Base-by-base conservation (phyloP, 192 early-diverging fungal genomes). In the Lunasporangiospora selenospora region DNA sequence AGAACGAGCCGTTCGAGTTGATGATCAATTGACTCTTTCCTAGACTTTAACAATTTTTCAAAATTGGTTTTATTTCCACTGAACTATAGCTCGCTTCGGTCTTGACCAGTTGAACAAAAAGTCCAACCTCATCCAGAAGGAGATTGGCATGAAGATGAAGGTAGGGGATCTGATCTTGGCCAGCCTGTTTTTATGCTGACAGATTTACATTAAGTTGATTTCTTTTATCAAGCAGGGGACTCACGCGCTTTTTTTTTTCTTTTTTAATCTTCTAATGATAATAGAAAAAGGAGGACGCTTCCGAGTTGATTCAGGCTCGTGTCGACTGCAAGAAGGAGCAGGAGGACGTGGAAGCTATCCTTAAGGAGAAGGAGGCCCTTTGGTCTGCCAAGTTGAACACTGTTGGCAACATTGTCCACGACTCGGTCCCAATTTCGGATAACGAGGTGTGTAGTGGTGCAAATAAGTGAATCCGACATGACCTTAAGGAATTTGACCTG, bases 321-420 rank as follows among this genome's bases (percentile, higher is more conserved):
- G 86, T 84, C 29, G 82, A 78, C 21, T 81, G 93, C 31, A 87
- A 89, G 51, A 81, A 77, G 40, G 85, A 90, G 66, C 93, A 95
- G 77, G 86, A 67, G 38, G 77, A 77, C 19, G 63, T 90, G 37
- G 77, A 83, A n/a, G 82, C 83, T 45, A 79, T 83, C 48, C 89
- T 90, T 67, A 94, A 99, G 81, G 84, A 73, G 26, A 89, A 88
- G 67, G 91, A 95, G 62, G 78, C 67, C 36, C 50, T 57, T 1
- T 86, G 93, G 67, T 81, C 82, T 51, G 56, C 53, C n/a, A 90
- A 88, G 79, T 77, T 93, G 27, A 61, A 49, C 15, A 64, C 78
- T 23, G 81, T 99, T 48, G 98, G 98, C 58, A 99, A 99, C 88
- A 76, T 98, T 59, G 96, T 99, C 4, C 96, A 98, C 71, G 83